Base-by-base conservation (phyloP, 768 basidiomycete genomes). In the Agaricus blazei region DNA sequence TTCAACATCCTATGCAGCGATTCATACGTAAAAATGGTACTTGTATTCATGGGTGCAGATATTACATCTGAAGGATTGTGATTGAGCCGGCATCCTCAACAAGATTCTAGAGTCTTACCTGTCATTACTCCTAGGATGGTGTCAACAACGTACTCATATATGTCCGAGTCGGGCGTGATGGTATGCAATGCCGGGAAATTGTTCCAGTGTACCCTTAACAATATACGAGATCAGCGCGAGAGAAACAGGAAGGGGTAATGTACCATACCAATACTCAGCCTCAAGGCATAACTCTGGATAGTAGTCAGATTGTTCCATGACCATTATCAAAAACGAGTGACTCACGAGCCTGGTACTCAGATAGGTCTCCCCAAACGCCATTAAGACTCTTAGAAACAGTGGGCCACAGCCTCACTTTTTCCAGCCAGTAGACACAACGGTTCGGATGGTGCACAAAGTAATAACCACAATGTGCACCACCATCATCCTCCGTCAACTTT, bases 171-270 rank as follows among this genome's bases (percentile, higher is more conserved):
- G 4, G 54, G 46, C 6, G 54, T 49, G n/a, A 42, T 14, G 34
- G 1, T 14, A 14, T 55, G 54, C 9, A 48, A 15, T 4, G 40
- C 43, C 3, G 54, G 54, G 15, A 55, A 55, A 1, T 27, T 31
- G 12, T 48, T 47, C 54, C 54, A 55, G 24, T 55, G 48, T 29
- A 19, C 15, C 54, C 54, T 55, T 28, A 5, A 11, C 28, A 31
- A 48, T 12, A 4, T 3, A 12, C 15, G 3, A 14, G 9, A 29
- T 34, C 7, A 8, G 34, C 19, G 19, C 5, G 11, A 2, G 19
- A 42, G 5, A 6, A 9, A 19, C 8, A 36, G 26, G 15, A n/a
- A 48, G 27, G 12, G 4, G 19, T 11, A 41, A 28, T 12, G 3
- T 14, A 14, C 5, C 38, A 26, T 28, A 55, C 54, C 54, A 55